phyloP scores from a whole-genome alignment of 2,329 filamentous ascomycete species.

The Botrytis fragariae region DNA sequence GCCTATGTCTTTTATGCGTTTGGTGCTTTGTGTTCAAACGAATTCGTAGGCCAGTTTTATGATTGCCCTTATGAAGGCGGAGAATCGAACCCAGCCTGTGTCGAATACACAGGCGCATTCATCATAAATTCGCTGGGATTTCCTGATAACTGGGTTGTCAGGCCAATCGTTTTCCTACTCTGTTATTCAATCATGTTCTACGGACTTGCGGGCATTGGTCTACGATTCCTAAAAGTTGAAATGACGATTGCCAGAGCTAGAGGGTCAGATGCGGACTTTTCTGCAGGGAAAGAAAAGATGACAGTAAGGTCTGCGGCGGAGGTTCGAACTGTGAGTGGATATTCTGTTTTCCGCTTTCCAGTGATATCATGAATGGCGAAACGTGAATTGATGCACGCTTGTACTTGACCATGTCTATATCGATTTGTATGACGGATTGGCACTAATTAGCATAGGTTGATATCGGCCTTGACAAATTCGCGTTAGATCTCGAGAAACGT shows the following conservation, averaged over 20 bases:
- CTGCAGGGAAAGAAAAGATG: conserved; percentile 70
- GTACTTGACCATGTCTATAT: background rate
- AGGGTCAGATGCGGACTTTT: conserved; percentile 56
- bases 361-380: background rate
- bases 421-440: background rate
- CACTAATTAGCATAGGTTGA: conserved; percentile 47
- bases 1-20: conserved; percentile 68
- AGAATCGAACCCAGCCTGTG: conserved; percentile 61
- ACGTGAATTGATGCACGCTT: background rate
- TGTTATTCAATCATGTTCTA: conserved; percentile 65
- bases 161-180: conserved; percentile 62
- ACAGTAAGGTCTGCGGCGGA: conserved; percentile 50
- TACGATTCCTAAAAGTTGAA: conserved; percentile 64
- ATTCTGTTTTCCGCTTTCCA: background rate
- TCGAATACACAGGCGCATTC: conserved; percentile 65
- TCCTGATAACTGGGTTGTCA: conserved; percentile 62
- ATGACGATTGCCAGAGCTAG: conserved; percentile 67
- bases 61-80: conserved; percentile 65
- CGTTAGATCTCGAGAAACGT: conserved; percentile 62
- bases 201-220: conserved; percentile 55
- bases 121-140: conserved; percentile 69
- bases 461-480: conserved; percentile 63
- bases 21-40: conserved; percentile 68
- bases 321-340: conserved; percentile 45
- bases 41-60: conserved; percentile 70